Percentiles rank a stretch among this genome's conserved stretches.
These are phyloP conservation scores for Porogramme epimiltina DNA, from an alignment of 1,284 basidiomycete genomes.

Conservation along the genomic window DNA sequence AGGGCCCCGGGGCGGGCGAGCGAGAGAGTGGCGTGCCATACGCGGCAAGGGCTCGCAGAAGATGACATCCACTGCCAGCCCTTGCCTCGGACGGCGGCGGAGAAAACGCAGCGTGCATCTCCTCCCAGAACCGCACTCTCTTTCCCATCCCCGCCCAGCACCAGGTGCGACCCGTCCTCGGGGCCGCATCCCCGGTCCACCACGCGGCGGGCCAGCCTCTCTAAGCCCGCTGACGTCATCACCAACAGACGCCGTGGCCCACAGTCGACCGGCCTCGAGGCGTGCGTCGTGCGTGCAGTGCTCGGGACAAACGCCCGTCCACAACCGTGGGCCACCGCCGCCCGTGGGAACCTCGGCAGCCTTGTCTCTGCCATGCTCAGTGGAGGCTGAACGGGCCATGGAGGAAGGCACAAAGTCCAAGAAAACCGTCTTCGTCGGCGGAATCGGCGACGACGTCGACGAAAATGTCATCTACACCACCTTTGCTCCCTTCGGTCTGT, in stretches of 20 bases:
- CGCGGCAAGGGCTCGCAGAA: conserved; percentile 5
- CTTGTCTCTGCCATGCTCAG: conserved; percentile 17
- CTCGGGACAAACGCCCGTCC: conserved; percentile 6
- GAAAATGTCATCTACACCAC: conserved; percentile 65
- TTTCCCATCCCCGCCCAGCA: too few species aligned
- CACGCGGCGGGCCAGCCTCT: too few species aligned
- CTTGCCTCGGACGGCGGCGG: conserved; percentile 3
- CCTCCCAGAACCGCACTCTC: too few species aligned
- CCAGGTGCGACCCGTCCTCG: too few species aligned
- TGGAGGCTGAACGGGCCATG: conserved; percentile 44
- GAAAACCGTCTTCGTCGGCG: conserved; percentile 80
- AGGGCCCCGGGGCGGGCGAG: conserved; percentile 1
- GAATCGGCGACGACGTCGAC: conserved; percentile 75
- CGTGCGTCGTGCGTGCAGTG: too few species aligned
- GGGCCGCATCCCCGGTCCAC: too few species aligned
- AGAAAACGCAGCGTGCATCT: background rate
- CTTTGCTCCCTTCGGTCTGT: conserved; percentile 78
- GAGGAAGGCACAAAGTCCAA: conserved; percentile 81
- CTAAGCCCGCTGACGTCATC: too few species aligned
- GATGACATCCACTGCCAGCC: too few species aligned
- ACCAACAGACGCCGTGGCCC: too few species aligned
- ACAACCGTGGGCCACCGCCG: background rate
- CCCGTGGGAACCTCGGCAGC: conserved; percentile 25
- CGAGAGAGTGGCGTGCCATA: conserved; percentile 8
- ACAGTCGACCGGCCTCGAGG: too few species aligned